Evolutionary conservation across 164 flowering plant species (phyloP).

Genomic region (Amborella trichopoda): DNA sequence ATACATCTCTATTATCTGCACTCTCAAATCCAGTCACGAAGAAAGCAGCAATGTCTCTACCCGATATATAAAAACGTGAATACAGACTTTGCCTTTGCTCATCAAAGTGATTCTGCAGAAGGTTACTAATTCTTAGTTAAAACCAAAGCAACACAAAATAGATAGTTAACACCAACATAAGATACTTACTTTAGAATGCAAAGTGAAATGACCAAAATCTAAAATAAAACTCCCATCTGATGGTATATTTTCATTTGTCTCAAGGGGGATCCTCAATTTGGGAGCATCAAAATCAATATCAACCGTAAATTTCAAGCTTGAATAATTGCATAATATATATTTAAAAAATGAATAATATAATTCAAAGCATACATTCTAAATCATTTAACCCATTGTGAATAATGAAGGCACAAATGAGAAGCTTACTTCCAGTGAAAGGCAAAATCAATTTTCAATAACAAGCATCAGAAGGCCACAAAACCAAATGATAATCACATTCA

Average conservation of each 20-base stretch:
- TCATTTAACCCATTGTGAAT: no score
- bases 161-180: not conserved
- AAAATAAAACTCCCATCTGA: no score
- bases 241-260: slow-evolving; percentile 25
- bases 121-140: not conserved
- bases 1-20: slow-evolving; percentile 13
- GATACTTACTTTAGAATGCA: slow-evolving; percentile 59
- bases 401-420: no score
- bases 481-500: no score
- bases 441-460: no score
- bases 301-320: slow-evolving; percentile 85
- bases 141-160: not conserved
- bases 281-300: slow-evolving; percentile 99
- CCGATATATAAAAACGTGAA: slow-evolving; percentile 81
- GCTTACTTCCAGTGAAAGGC: no score
- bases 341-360: no score
- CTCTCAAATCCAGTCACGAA: slow-evolving; percentile 40
- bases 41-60: slow-evolving; percentile 94
- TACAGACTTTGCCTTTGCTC: slow-evolving; percentile 62
- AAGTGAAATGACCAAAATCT: slow-evolving; percentile 96
- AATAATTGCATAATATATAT: no score
- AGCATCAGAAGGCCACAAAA: no score
- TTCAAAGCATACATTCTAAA: no score
- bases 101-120: slow-evolving; percentile 54
- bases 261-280: slow-evolving; percentile 82